Evolutionary conservation across 345 rosid species (phyloP).

Genomic region (Pseudoturritis turrita): DNA sequence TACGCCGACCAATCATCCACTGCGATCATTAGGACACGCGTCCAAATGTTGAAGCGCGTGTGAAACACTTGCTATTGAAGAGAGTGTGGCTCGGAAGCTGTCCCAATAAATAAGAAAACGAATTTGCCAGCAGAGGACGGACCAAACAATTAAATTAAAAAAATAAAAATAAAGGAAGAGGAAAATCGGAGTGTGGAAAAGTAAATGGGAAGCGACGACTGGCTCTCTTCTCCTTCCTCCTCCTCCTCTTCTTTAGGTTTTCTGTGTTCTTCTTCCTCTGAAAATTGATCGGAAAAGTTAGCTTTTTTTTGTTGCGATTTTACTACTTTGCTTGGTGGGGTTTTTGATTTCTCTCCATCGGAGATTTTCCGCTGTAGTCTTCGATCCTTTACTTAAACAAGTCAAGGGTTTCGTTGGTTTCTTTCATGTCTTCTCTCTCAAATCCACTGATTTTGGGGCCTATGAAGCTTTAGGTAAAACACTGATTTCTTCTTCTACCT

Average conservation of each 20-base stretch:
- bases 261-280: neutral
- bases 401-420: neutral
- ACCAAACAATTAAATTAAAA: constrained; percentile 15
- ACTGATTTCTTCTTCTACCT: neutral
- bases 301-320: neutral
- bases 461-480: constrained; percentile 24
- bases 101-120: constrained; percentile 27
- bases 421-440: constrained; percentile 11
- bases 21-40: neutral
- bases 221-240: constrained; percentile 23
- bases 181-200: constrained; percentile 27
- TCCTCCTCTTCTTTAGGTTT: constrained; percentile 20
- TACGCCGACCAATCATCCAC: constrained; percentile 7
- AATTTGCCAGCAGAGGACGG: constrained; percentile 34
- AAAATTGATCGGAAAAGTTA: neutral
- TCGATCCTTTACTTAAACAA: neutral
- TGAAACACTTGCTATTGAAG: neutral
- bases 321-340: neutral
- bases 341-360: neutral
- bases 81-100: neutral
- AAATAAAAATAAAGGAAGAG: neutral
- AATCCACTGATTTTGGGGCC: neutral
- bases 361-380: neutral
- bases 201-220: constrained; percentile 35
- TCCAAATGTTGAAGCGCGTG: neutral